A percentile compares a stretch with the other conserved stretches of the same genome.
phyloP scores from a whole-genome alignment of 352 stramenopile species.

The Globisporangium acanthophoron region DNA sequence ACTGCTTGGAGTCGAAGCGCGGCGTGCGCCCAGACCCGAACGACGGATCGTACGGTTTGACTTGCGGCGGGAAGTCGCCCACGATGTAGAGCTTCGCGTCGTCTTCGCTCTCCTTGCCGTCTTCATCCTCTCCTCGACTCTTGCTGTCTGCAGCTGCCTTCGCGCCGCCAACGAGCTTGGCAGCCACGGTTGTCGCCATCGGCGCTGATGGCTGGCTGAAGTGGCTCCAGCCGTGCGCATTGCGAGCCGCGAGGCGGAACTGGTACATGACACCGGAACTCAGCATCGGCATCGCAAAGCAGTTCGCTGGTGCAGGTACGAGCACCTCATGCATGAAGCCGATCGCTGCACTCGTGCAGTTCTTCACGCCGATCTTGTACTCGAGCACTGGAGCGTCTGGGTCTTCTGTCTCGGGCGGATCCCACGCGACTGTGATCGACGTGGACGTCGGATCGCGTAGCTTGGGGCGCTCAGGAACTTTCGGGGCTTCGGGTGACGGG shows the following conservation, averaged over 20 bases:
- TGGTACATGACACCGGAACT: conserved; percentile 81
- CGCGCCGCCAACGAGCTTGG: conserved; percentile 9
- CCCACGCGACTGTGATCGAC: conserved; percentile 48
- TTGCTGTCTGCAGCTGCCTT: conserved; percentile 3
- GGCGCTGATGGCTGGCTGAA: conserved; percentile 69
- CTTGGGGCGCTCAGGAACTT: conserved; percentile 27
- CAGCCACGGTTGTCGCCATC: conserved; percentile 31
- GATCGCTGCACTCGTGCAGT: conserved; percentile 44
- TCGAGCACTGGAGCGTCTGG: conserved; percentile 28
- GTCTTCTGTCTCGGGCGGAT: conserved; percentile 17
- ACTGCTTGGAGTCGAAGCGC: conserved; percentile 41
- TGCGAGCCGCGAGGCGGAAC: conserved; percentile 73
- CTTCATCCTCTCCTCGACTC: not conserved
- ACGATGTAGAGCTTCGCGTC: conserved; percentile 20
- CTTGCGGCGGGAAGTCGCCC: conserved; percentile 29
- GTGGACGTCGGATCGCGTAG: conserved; percentile 33
- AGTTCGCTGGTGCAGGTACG: conserved; percentile 8
- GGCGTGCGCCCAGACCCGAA: conserved; percentile 63
- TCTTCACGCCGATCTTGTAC: conserved; percentile 59
- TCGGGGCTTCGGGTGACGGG: conserved; percentile 36
- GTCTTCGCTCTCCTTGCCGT: not conserved
- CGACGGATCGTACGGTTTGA: conserved; percentile 45
- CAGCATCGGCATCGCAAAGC: conserved; percentile 48
- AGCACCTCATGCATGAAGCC: conserved; percentile 53
- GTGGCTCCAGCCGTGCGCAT: conserved; percentile 52